Conservation (phyloP, 306 rosid species). For the Cicer yamashitae region DNA sequence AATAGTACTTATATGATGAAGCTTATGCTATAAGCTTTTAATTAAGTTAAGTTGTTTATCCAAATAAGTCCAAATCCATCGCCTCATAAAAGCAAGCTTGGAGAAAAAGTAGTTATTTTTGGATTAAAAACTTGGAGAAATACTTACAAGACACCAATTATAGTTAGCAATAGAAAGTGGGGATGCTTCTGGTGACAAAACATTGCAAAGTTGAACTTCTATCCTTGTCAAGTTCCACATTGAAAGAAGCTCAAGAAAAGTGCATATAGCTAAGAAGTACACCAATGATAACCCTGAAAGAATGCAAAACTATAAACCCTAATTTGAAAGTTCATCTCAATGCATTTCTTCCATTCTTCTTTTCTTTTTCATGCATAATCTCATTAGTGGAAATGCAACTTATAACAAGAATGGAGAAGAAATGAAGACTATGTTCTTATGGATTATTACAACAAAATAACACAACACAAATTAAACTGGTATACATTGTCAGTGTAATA, state of each 20-base stretch:
- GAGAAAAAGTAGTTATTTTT: slow-evolving; percentile 29
- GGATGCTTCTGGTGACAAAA: slow-evolving; percentile 92
- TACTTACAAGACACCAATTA: slow-evolving; percentile 87
- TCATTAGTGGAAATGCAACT: slow-evolving; percentile 24
- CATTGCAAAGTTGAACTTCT: slow-evolving; percentile 92
- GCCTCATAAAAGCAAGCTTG: slow-evolving; percentile 25
- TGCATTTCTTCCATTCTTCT: slow-evolving; percentile 20
- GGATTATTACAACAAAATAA: slow-evolving; percentile 23
- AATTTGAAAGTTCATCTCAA: slow-evolving; percentile 21
- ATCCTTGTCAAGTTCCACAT: slow-evolving; percentile 99
- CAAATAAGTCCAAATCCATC: background rate
- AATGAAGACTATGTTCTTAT: background rate
- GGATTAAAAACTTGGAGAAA: slow-evolving; percentile 14
- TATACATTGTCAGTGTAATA: background rate
- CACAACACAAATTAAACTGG: background rate
- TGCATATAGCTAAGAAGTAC: slow-evolving; percentile 62
- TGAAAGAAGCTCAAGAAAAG: slow-evolving; percentile 77
- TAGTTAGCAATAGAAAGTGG: slow-evolving; percentile 78
- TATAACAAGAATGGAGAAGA: background rate
- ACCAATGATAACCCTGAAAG: slow-evolving; percentile 75
- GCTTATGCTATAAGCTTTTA: no score
- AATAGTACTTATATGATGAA: no score
- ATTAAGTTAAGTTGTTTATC: no score
- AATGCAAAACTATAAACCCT: slow-evolving; percentile 16
- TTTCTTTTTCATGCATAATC: slow-evolving; percentile 10